Evolutionary conservation across 2,329 filamentous ascomycete genomes (phyloP), one percentile per base, ranked within the genome.

Genomic region (Colletotrichum neosansevieriae): DNA sequence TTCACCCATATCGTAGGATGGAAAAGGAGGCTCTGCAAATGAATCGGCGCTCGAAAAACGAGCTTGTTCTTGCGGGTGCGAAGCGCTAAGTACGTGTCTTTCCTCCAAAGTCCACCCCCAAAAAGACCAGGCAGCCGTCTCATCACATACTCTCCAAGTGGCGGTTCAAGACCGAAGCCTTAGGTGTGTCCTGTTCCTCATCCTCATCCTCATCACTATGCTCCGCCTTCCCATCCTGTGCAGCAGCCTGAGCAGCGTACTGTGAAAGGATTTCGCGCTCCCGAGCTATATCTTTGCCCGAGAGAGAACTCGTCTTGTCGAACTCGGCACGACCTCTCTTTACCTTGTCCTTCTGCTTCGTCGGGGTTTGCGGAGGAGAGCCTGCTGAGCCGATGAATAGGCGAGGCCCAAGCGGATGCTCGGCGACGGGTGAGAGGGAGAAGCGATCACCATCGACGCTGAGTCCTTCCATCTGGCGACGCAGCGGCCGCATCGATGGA

Each of bases 201-300:
- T 58, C 49, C 4, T 29, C 19, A 15, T 15, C 29, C 12, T 38
- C 57, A 1, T 62, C 44, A 4, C 47, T 45, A 11, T 58, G 36
- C 11, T 54, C 44, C 15, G 32, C 45, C 10, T 56, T 24, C 4
- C 57, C 38, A 10, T 42, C 58, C 10, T 42, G 32, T 3, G 21
- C 29, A 12, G 9, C 15, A 38, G 57, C 34, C 3, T 45, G 17
- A 3, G 49, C 32, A 21, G 54, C 42, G 42, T 42, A 58, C 17
- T 42, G 56, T 3, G 45, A 53, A 4, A 64, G 34, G 15, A 71
- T 70, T 51, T 71, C 68, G 9, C 63, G 50, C 57, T 70, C 63
- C 6, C 59, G 57, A 2, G 68, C 68, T 10, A 63, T 60, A 11
- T 71, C 70, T 19, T 36, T 40, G n/a, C 67, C 67, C 6, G 63